A percentile compares a stretch with the other conserved stretches of the same genome.
phyloP scores from a whole-genome alignment of 2,329 filamentous ascomycete genomes.

The Hypoxylon sp. region DNA sequence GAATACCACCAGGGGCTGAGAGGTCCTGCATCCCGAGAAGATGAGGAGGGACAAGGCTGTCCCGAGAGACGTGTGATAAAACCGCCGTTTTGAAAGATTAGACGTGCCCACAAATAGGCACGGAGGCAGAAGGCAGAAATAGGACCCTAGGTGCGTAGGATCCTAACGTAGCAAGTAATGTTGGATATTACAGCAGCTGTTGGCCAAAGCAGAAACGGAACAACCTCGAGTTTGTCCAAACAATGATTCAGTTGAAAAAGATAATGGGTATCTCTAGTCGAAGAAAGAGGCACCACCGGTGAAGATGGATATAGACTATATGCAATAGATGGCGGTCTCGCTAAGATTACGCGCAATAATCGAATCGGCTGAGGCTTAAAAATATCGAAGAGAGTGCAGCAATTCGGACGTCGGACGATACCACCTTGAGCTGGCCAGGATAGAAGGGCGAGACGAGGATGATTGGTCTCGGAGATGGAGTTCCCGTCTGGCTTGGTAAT shows the following conservation, averaged over 20 bases:
- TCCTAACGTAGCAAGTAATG: conserved; percentile 47
- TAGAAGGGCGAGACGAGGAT: conserved; percentile 35
- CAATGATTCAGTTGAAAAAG: conserved; percentile 47
- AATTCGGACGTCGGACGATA: conserved; percentile 38
- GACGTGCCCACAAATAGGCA: conserved; percentile 65
- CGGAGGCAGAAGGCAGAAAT: conserved; percentile 54
- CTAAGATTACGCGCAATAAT: conserved; percentile 45
- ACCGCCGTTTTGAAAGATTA: conserved; percentile 83
- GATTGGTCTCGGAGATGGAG: conserved; percentile 34
- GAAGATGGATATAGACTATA: conserved; percentile 51
- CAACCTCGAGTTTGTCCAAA: conserved; percentile 49
- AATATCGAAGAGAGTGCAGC: conserved; percentile 41
- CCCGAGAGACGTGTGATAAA: conserved; percentile 82
- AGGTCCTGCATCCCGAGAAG: conserved; percentile 93
- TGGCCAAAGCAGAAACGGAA: conserved; percentile 47
- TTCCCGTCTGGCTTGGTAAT: conserved; percentile 28
- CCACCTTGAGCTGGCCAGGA: conserved; percentile 47
- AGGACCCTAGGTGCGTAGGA: conserved; percentile 48
- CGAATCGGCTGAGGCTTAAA: conserved; percentile 43
- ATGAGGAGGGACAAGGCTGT: conserved; percentile 89
- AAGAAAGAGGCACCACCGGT: conserved; percentile 47
- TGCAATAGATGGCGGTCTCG: conserved; percentile 46
- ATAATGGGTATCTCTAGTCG: conserved; percentile 50
- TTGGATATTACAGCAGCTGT: conserved; percentile 54
- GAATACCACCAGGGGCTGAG: conserved; percentile 73